Evolutionary conservation across 2,329 filamentous ascomycete genomes (phyloP), one percentile per base, ranked within the genome.

Genomic region (Xylaria sp.): DNA sequence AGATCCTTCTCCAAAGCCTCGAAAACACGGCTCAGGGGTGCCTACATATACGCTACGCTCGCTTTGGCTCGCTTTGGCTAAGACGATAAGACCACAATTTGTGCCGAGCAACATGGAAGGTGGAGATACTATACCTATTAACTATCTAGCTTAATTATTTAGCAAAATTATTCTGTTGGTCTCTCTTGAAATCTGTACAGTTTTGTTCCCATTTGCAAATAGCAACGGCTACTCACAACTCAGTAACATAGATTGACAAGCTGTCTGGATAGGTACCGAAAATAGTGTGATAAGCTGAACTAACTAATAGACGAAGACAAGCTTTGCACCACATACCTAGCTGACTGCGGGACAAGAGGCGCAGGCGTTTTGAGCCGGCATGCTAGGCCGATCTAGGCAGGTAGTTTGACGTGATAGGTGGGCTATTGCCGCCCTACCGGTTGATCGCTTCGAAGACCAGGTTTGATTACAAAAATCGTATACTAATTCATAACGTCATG

Each of bases 1-100:
- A 41, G 34, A 53, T 60, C 28, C 30, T 59, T 60, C 65, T 60
- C 48, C 60, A 67, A 56, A 63, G 60, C 60, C 55, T 64, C 53
- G 34, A 50, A 60, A 61, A 36, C n/a, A 34, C 36, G 20, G 48
- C 9, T 58, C 56, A 67, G 60, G 65, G 65, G 65, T 67, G 36
- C 12, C n/a, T 25, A 25, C 2, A 9, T 7, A 45, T 7, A 45
- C n/a, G 25, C 46, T 28, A 50, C 25, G 30, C 43, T 45, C 25
- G 25, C 50, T 52, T 30, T 18, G 48, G 30, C 43, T 45, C 25
- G 25, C 50, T 52, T 30, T 18, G 48, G 48, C 48, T 55, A 55
- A 23, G 10, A 20, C 15, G 28, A 53, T 53, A 12, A 20, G 30
- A 8, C 30, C 28, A 53, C 45, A 48, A 28, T 28, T 15, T 48